Evolutionary conservation across 2,329 filamentous ascomycete species (phyloP), one percentile per base, ranked within the genome.

Genomic region (Ophiocordyceps camponoti-rufipedis): DNA sequence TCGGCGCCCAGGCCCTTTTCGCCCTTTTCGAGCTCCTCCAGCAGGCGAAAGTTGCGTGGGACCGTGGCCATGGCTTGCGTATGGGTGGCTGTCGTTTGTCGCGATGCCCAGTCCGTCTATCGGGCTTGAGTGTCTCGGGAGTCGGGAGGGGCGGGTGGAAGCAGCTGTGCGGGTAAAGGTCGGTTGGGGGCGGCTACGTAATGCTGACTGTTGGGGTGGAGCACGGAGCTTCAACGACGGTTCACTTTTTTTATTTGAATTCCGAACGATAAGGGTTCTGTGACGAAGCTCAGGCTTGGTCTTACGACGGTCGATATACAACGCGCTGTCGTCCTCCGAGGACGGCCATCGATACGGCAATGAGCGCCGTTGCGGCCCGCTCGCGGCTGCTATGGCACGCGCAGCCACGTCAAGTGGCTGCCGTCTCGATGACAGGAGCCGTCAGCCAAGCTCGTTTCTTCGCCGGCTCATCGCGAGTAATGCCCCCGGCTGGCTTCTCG

Each of bases 21-120:
- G 58, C 91, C 91, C 71, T 96, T 96, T 71, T 98, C 91, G 18
- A 98, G 75, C 78, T 98, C 91, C 64, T 95, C 91, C 47, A 98
- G 74, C 53, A 98, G 77, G 59, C 89, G 82, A 63, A 98, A 98
- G 70, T 96, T 96, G 62, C 91, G 78, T 50, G 91, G 91, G 47
- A 98, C 77, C 65, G 93, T 67, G 54, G 65, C 64, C 60, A 64
- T 66, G 55, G 48, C 38, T 49, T 23, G 23, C 23, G 23, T 23
- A 23, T 23, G 23, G 45, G 9, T 4, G 4, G 10, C 45, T 16
- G 41, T 31, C 32, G 16, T 23, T 41, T 38, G n/a, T 31, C 29
- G 29, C 8, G 29, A 31, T 31, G 29, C 29, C 12, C 29, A 12
- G 12, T 10, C 29, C 29, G 29, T 31, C 29, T 31, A 12, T 31